These are phyloP conservation scores for Tephrocybe rancida DNA, from an alignment of 768 basidiomycete species.

Conservation along the genomic window DNA sequence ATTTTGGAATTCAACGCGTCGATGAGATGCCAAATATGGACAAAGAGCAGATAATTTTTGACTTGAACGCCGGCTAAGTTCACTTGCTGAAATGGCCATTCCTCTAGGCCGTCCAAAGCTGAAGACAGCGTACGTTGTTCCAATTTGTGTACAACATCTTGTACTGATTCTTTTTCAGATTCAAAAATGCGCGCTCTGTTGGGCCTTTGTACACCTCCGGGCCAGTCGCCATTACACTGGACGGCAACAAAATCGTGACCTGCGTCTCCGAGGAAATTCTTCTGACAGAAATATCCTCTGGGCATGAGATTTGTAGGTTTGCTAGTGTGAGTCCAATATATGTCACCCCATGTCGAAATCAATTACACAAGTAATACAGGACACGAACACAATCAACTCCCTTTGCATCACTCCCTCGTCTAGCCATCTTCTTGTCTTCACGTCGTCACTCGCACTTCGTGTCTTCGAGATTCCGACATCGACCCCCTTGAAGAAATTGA, in stretches of 20 bases:
- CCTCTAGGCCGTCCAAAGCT: slow-evolving; percentile 44
- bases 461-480: slow-evolving; percentile 77
- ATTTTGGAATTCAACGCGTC: slow-evolving; percentile 1
- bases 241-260: slow-evolving; percentile 81
- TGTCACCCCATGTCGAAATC: background rate
- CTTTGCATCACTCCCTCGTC: slow-evolving; percentile 80
- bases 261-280: slow-evolving; percentile 87
- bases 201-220: slow-evolving; percentile 89
- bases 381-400: slow-evolving; percentile 81
- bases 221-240: slow-evolving; percentile 75
- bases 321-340: slow-evolving; percentile 63
- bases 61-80: background rate
- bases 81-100: slow-evolving; percentile 31
- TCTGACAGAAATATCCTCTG: slow-evolving; percentile 77
- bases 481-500: slow-evolving; percentile 42
- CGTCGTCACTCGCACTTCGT: slow-evolving; percentile 77
- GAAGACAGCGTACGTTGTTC: slow-evolving; percentile 59
- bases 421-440: slow-evolving; percentile 77
- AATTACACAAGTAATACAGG: slow-evolving; percentile 46
- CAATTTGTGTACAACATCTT: background rate
- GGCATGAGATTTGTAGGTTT: slow-evolving; percentile 79
- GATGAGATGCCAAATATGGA: slow-evolving; percentile 12
- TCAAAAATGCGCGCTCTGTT: slow-evolving; percentile 73
- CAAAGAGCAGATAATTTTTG: slow-evolving; percentile 20
- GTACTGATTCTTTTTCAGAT: slow-evolving; percentile 46